phyloP scores from a whole-genome alignment of 1,284 basidiomycete species.

The Lignosus rhinocerotis region DNA sequence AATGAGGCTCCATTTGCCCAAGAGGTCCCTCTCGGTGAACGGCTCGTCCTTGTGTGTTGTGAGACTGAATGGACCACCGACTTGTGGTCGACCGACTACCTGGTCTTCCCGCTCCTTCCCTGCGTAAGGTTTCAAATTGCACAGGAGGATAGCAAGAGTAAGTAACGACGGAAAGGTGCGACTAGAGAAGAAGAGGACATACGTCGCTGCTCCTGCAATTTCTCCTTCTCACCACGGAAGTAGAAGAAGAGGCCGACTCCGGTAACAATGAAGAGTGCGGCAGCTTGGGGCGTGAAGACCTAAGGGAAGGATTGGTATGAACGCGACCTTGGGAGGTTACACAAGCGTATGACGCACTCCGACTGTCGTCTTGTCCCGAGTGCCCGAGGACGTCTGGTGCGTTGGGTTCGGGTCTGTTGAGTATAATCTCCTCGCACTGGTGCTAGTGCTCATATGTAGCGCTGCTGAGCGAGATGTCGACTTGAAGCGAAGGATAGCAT shows the following conservation, averaged over 20 bases:
- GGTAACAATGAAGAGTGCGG: constrained; percentile 79
- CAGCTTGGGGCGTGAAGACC: constrained; percentile 89
- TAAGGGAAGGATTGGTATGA: constrained; percentile 31
- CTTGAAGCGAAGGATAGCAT: background rate
- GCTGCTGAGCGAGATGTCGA: no score
- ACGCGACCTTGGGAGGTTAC: background rate
- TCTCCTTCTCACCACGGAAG: constrained; percentile 86
- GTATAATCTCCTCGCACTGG: constrained; percentile 15
- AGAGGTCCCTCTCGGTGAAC: constrained; percentile 84
- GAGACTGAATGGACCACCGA: constrained; percentile 90
- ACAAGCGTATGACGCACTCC: constrained; percentile 35
- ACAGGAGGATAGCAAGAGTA: background rate
- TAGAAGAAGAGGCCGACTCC: constrained; percentile 86
- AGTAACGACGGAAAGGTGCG: background rate
- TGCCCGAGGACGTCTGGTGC: constrained; percentile 30
- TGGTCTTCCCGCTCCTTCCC: constrained; percentile 66
- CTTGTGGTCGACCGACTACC: constrained; percentile 68
- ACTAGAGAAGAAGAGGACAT: constrained; percentile 11
- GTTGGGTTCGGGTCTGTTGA: constrained; percentile 20
- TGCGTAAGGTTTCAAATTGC: constrained; percentile 28
- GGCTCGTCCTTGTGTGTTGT: constrained; percentile 65
- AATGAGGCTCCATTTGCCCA: constrained; percentile 87
- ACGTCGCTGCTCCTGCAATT: constrained; percentile 61
- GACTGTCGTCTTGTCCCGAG: constrained; percentile 42
- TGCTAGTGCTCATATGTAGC: background rate